Evolutionary conservation across 2,329 filamentous ascomycete genomes (phyloP), one percentile per base, ranked within the genome.

Genomic region (Sporothrix brasiliensis): DNA sequence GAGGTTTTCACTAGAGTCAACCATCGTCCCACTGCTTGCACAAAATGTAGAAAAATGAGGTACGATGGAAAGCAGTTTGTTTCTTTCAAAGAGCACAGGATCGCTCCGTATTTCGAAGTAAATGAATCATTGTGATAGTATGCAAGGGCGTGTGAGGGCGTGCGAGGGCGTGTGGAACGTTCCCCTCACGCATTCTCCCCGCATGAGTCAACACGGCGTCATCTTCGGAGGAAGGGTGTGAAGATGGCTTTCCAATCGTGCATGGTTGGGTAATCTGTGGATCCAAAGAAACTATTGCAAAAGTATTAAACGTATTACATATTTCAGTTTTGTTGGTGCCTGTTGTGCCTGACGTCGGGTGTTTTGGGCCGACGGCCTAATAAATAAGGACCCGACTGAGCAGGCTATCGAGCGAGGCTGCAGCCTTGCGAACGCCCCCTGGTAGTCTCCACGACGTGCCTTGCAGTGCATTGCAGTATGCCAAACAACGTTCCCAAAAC

Each of bases 131-230:
- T 30, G n/a, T 52, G 34, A 34, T 34, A 34, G 5, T 34, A 34
- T 34, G 27, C 27, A 30, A 30, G 27, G 27, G 41, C 7, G 11
- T 44, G 21, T 27, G n/a, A 60, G 56, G n/a, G 41, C 21, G 34
- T 63, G 58, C n/a, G 44, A 49, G 58, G 58, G 39, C 13, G 34
- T 47, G 58, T 61, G 54, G 16, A 21, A 24, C 13, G 5, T 30
- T 30, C 61, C 27, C 44, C 39, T 47, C 58, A 47, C 39, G 11
- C 34, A 14, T 14, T 27, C 21, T 47, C 39, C 41, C 39, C 63
- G 63, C 21, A 67, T 67, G 63, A 67, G 47, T 67, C 63, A 67
- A 67, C 63, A 9, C 63, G 63, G 63, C 61, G 61, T 65, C 44
- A 65, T 50, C 10, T 65, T 34, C 10, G 41, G 44, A 30, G 63